Conservation (phyloP, 257 asterid genomes). For the Solanum etuberosum region DNA sequence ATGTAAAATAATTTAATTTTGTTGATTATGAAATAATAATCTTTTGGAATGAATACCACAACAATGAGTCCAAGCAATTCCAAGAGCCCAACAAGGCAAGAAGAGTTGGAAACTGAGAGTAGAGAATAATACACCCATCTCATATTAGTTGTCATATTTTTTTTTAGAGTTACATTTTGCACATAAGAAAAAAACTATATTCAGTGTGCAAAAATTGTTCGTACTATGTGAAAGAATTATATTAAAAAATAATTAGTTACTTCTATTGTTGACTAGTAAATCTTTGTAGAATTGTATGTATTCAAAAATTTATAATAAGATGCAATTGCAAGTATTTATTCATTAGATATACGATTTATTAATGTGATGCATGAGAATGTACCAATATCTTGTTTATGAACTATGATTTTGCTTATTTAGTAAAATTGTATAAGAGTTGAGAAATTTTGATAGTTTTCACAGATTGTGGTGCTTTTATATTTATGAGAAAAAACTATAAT, state of each 20-base stretch:
- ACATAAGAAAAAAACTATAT: no score
- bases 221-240: neutral
- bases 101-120: neutral
- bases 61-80: neutral
- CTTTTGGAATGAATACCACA: neutral
- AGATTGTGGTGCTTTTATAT: neutral
- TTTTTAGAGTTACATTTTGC: neutral
- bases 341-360: no score
- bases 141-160: no score
- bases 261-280: neutral
- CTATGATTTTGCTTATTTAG: neutral
- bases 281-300: neutral
- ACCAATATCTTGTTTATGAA: neutral
- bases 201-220: neutral
- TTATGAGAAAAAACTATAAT: no score
- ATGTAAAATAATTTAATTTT: neutral
- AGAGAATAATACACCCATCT: no score
- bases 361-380: neutral
- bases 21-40: neutral
- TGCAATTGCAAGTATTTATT: neutral
- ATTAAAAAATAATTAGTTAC: neutral
- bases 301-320: neutral
- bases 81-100: neutral
- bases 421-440: neutral
- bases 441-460: neutral